A percentile compares a stretch with the other conserved stretches of the same genome.
Conservation (phyloP, 2,329 filamentous ascomycete genomes). For the Calonectria hongkongensis region DNA sequence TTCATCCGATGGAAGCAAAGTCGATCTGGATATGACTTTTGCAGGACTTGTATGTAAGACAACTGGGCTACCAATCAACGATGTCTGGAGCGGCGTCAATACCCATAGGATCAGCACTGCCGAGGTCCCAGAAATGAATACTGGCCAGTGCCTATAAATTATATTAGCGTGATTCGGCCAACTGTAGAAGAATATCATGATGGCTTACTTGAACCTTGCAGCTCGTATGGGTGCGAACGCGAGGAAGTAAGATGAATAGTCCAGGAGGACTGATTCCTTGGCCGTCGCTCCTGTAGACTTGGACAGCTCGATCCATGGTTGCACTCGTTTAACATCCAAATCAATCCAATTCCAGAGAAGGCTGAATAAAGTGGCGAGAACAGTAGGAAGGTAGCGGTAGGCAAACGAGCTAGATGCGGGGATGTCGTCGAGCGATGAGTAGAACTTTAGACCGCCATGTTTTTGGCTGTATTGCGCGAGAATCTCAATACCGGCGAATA, state of each 20-base stretch:
- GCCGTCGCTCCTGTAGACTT: not conserved
- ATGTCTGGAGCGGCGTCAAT: not conserved
- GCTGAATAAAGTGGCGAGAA: slow-evolving; percentile 8
- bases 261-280: not conserved
- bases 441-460: not conserved
- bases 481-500: not conserved
- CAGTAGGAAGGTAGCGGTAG: not conserved
- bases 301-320: slow-evolving; percentile 10
- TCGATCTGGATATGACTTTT: not conserved
- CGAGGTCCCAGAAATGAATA: not conserved
- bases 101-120: slow-evolving; percentile 24
- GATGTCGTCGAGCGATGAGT: not conserved
- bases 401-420: not conserved
- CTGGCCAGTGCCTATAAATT: not conserved
- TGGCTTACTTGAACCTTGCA: not conserved
- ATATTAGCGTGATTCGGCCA: not conserved
- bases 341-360: slow-evolving; percentile 17
- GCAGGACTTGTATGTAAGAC: not conserved
- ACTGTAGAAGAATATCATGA: too few species aligned
- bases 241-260: not conserved
- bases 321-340: slow-evolving; percentile 1
- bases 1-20: not conserved
- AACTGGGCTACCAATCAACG: not conserved
- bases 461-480: not conserved
- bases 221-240: not conserved